Percentiles rank a stretch among this genome's conserved stretches.
phyloP scores from a whole-genome alignment of 2,329 filamentous ascomycete genomes.

The Sporothrix protearum region DNA sequence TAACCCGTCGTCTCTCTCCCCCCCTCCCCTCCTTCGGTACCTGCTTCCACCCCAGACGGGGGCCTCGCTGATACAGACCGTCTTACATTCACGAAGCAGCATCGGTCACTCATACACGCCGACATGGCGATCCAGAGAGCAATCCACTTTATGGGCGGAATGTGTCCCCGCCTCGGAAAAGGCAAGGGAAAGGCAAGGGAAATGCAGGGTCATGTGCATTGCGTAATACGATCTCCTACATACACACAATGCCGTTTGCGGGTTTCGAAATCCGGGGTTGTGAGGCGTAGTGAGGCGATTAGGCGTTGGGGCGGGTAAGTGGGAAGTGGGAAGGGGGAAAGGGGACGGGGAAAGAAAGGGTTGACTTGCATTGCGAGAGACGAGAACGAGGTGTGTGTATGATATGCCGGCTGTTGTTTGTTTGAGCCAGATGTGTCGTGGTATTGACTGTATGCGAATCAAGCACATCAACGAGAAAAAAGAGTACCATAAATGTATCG shows the following conservation, averaged over 20 bases:
- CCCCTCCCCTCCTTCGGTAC: background rate
- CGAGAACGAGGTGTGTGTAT: background rate
- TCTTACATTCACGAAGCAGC: too few species aligned
- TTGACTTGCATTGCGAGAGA: background rate
- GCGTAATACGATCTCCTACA: background rate
- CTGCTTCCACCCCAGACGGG: too few species aligned
- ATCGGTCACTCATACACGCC: too few species aligned
- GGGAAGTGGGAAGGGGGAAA: too few species aligned
- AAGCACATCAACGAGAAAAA: too few species aligned
- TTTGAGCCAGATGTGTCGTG: too few species aligned
- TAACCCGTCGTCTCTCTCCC: background rate
- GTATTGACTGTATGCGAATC: too few species aligned
- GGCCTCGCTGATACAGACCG: too few species aligned
- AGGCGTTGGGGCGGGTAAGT: background rate
- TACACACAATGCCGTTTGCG: background rate
- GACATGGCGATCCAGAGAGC: too few species aligned
- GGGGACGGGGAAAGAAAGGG: too few species aligned
- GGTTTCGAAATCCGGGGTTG: background rate
- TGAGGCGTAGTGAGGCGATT: background rate
- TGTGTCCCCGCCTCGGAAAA: background rate
- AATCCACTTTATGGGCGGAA: slow-evolving; percentile 9
- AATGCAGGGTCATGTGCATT: slow-evolving; percentile 1
- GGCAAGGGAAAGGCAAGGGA: background rate
- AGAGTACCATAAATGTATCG: too few species aligned
- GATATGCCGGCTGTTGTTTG: background rate